Conservation (phyloP, 2,329 filamentous ascomycete genomes). For the Sordariomycetes sp. region DNA sequence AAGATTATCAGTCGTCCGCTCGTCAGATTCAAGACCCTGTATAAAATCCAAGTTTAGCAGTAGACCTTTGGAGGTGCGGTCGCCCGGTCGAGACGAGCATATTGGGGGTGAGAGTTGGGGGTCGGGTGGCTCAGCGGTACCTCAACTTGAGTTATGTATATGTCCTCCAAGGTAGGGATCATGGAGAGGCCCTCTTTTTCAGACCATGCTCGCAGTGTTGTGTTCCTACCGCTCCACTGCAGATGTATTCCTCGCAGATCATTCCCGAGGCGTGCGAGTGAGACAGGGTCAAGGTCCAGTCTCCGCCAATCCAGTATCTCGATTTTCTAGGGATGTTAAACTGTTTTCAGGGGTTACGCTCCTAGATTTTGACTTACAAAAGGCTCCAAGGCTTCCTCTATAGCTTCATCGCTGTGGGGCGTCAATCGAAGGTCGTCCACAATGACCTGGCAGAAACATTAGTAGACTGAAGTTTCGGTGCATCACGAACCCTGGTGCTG, state of each 20-base stretch:
- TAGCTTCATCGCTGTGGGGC: background rate
- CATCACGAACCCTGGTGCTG: background rate
- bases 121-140: background rate
- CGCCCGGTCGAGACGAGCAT: background rate
- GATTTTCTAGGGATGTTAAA: background rate
- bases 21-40: background rate
- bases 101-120: no score
- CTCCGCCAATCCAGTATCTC: background rate
- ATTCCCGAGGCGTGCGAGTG: background rate
- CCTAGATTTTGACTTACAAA: background rate
- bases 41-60: background rate
- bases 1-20: background rate
- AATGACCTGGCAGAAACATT: background rate
- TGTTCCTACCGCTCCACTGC: background rate
- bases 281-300: background rate
- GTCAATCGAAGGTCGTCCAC: background rate
- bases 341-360: background rate
- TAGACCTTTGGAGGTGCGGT: background rate
- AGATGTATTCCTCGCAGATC: background rate
- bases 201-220: background rate
- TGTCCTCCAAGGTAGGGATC: background rate
- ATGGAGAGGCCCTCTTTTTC: background rate
- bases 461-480: background rate
- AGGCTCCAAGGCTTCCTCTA: background rate
- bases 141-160: background rate